These are phyloP conservation scores for Saturnispora serradocipensis DNA, from an alignment of 805 yeast genomes.

Conservation along the genomic window DNA sequence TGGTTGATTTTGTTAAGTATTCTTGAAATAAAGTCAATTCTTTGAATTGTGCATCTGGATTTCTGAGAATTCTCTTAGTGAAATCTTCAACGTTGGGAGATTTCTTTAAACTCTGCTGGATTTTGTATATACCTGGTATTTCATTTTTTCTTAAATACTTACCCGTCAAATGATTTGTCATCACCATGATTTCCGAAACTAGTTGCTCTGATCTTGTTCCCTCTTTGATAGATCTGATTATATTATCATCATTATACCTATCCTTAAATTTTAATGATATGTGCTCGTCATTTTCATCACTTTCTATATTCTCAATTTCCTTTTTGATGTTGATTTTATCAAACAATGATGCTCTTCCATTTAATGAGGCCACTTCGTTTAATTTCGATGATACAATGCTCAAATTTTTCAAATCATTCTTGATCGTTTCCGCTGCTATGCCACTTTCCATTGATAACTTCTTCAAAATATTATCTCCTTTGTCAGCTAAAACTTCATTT, in stretches of 20 bases:
- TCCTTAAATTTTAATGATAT: conserved; percentile 20
- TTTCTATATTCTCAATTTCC: conserved; percentile 17
- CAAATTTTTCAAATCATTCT: conserved; percentile 31
- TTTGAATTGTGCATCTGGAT: conserved; percentile 24
- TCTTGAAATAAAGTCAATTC: conserved; percentile 37
- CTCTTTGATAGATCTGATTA: conserved; percentile 3
- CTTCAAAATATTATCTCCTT: conserved; percentile 7
- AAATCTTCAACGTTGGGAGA: conserved; percentile 15
- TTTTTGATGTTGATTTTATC: conserved; percentile 16
- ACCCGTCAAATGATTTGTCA: conserved; percentile 60
- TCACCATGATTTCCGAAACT: conserved; percentile 80
- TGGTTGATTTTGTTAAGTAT: conserved; percentile 44
- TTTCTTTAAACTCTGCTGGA: conserved; percentile 22
- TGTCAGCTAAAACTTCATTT: conserved; percentile 36
- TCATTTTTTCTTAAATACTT: conserved; percentile 32
- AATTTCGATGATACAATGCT: conserved; percentile 26
- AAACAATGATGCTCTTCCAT: conserved; percentile 29
- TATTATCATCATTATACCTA: conserved; percentile 10
- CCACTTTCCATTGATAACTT: conserved; percentile 4
- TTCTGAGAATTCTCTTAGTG: conserved; percentile 18
- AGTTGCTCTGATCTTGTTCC: conserved; percentile 46
- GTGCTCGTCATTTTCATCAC: conserved; percentile 19
- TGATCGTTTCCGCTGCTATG: conserved; percentile 7
- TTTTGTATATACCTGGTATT: conserved; percentile 45
- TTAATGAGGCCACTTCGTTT: conserved; percentile 23